Base-by-base conservation (phyloP, 352 stramenopile genomes). In the Phytophthora citrophthora region DNA sequence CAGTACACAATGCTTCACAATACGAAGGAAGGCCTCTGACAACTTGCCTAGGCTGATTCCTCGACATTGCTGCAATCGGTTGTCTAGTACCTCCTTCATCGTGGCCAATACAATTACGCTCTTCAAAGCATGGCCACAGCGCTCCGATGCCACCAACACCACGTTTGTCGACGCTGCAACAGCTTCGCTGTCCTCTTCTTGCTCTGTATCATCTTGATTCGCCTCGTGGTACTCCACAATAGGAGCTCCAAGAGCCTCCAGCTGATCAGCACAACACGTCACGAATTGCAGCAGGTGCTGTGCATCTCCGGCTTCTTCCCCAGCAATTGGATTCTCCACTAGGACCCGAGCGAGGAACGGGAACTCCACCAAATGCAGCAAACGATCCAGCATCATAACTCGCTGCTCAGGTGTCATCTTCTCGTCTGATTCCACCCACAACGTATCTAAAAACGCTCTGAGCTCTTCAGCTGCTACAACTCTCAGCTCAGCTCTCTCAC, bases 71-170 rank as follows among this genome's bases (percentile, higher is more conserved):
- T 54, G 24, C 40, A 91, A 54, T 11, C 71, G 69, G 23, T 20
- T 47, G 54, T 79, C 76, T 36, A 91, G 49, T n/a, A 74, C 32
- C 3, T 90, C 76, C 65, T 89, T 88, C 66, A 89, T 81, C 18
- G 79, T 88, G 13, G 69, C 64, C 26, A 93, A 26, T 39, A 91
- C 54, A 36, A 94, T 91, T 2, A 82, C 61, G 51, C 75, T 83
- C 68, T 93, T 92, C n/a, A 93, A 64, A 15, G 83, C 78, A 52
- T 85, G 71, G 3, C 82, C 75, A 63, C 80, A 92, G 26, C 86
- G 86, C 52, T 94, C 83, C 2, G 86, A 93, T 12, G 86, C 81
- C 16, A 86, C n/a, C 12, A 94, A 54, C 31, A 94, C 82, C 16
- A 82, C 80, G 27, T 85, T 93, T 6, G 82, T 90, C 24, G 85